Conservation (phyloP, 176 grass and related monocot species). For the Alloteropsis semialata region DNA sequence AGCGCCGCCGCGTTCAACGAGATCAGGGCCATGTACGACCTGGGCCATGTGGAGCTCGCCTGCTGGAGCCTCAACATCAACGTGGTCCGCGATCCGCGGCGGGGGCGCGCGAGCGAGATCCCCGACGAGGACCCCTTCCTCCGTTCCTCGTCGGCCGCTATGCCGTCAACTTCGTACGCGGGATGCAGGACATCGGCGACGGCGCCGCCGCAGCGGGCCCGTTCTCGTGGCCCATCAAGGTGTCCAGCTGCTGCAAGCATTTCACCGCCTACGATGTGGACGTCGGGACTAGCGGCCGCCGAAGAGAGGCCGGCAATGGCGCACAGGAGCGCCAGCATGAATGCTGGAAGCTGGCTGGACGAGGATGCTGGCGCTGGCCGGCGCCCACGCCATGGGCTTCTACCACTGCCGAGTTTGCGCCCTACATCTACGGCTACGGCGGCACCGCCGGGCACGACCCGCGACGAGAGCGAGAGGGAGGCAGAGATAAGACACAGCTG, state of each 20-base stretch:
- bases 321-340: too few relatives aligned
- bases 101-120: conserved; percentile 62
- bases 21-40: conserved; percentile 64
- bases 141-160: too few relatives aligned
- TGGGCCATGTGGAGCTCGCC: conserved; percentile 56
- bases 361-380: too few relatives aligned
- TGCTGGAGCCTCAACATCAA: conserved; percentile 79
- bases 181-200: too few relatives aligned
- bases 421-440: too few relatives aligned
- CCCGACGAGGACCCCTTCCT: conserved; percentile 65
- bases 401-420: too few relatives aligned
- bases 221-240: conserved; percentile 49
- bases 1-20: conserved; percentile 49
- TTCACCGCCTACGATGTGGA: conserved; percentile 67
- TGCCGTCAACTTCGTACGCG: conserved; percentile 60
- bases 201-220: background rate
- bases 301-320: too few relatives aligned
- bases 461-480: too few relatives aligned
- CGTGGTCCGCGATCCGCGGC: conserved; percentile 62
- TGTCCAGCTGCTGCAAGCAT: conserved; percentile 79
- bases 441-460: too few relatives aligned
- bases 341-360: too few relatives aligned
- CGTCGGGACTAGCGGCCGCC: background rate
- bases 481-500: too few relatives aligned
- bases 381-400: too few relatives aligned